Percentiles rank a stretch among this genome's conserved stretches.
phyloP scores from a whole-genome alignment of 2,329 filamentous ascomycete species.

The Trichophyton simii region DNA sequence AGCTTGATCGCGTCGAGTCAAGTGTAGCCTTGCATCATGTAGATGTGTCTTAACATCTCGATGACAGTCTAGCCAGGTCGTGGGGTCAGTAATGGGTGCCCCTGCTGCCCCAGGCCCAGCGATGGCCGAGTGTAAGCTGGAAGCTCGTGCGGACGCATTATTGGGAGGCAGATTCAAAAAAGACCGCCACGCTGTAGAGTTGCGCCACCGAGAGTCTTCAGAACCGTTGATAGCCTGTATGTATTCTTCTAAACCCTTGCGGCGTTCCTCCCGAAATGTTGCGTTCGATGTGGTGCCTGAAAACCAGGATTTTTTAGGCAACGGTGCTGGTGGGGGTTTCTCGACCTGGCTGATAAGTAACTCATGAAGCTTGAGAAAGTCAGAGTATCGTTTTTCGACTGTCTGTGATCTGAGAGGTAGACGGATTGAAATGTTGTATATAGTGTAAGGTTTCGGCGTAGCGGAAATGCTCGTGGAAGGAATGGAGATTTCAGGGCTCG shows the following conservation, averaged over 20 bases:
- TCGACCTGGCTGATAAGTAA: constrained; percentile 40
- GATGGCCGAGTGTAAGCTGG: constrained; percentile 32
- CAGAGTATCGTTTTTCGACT: constrained; percentile 51
- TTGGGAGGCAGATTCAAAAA: constrained; percentile 45
- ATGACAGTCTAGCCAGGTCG: constrained; percentile 51
- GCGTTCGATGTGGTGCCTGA: constrained; percentile 44
- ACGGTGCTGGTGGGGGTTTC: constrained; percentile 39
- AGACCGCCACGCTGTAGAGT: constrained; percentile 42
- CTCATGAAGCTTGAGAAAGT: constrained; percentile 46
- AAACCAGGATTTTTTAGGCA: constrained; percentile 51
- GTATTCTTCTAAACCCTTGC: constrained; percentile 46
- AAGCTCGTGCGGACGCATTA: constrained; percentile 23
- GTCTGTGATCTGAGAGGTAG: constrained; percentile 49
- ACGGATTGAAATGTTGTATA: constrained; percentile 50
- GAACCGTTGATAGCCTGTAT: constrained; percentile 45
- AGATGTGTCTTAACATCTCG: constrained; percentile 47
- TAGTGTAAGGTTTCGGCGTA: constrained; percentile 39
- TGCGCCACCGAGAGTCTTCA: constrained; percentile 47
- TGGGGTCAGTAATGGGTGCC: constrained; percentile 38
- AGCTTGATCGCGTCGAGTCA: constrained; percentile 50
- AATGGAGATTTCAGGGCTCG: constrained; percentile 26
- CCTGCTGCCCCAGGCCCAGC: constrained; percentile 25
- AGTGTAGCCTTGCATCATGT: constrained; percentile 46
- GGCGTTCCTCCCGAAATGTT: constrained; percentile 45
- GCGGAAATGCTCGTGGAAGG: constrained; percentile 34